Evolutionary conservation across 2,329 filamentous ascomycete genomes (phyloP).

Genomic region (Geosmithia flava): DNA sequence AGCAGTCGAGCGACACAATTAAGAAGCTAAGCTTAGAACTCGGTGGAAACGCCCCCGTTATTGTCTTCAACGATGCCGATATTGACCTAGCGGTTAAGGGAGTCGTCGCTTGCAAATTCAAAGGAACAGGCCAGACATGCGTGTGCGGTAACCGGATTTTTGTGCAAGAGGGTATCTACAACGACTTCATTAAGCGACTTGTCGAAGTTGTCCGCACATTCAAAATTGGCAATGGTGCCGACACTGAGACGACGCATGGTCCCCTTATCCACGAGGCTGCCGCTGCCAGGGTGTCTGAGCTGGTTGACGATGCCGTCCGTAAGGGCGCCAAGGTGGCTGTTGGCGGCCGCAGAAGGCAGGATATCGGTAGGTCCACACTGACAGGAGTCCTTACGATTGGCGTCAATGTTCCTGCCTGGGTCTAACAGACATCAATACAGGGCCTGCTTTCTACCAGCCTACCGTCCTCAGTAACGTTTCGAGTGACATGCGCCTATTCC

Average conservation of each 20-base stretch:
- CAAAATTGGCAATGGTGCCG: slow-evolving; percentile 40
- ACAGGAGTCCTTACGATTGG: too few relatives aligned
- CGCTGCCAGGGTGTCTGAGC: slow-evolving; percentile 41
- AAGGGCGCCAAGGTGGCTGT: slow-evolving; percentile 38
- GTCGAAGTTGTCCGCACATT: slow-evolving; percentile 36
- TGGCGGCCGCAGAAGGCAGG: too few relatives aligned
- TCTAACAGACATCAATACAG: too few relatives aligned
- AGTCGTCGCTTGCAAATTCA: slow-evolving; percentile 54
- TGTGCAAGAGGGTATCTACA: slow-evolving; percentile 35
- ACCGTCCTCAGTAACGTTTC: slow-evolving; percentile 48
- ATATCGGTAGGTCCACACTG: too few relatives aligned
- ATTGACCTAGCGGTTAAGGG: slow-evolving; percentile 52
- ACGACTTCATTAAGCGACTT: slow-evolving; percentile 30
- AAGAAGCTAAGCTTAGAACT: slow-evolving; percentile 64
- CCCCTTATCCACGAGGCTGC: slow-evolving; percentile 52
- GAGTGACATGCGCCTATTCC: slow-evolving; percentile 3
- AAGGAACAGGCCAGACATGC: slow-evolving; percentile 57
- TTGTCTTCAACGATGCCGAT: slow-evolving; percentile 58
- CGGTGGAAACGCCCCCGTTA: slow-evolving; percentile 30
- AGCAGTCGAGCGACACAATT: slow-evolving; percentile 50
- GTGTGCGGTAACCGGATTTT: slow-evolving; percentile 27
- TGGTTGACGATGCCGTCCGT: slow-evolving; percentile 46
- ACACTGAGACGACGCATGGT: slow-evolving; percentile 35
- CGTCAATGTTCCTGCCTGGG: too few relatives aligned
- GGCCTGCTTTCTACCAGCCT: slow-evolving; percentile 53